phyloP scores from a whole-genome alignment of 257 asterid genomes.

The Nemophila menziesii region DNA sequence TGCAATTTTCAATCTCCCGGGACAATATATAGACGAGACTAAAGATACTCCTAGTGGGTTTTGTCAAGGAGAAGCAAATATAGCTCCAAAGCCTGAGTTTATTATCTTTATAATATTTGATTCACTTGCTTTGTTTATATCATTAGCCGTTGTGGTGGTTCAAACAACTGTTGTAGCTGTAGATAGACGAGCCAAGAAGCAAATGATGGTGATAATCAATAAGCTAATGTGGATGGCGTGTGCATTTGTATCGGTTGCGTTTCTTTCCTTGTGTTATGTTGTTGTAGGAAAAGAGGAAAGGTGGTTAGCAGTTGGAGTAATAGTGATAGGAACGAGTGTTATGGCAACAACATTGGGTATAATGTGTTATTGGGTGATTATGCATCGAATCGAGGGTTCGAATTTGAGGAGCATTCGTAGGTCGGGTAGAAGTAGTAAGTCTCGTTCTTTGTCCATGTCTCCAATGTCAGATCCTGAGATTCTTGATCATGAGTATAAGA shows the following conservation, averaged over 20 bases:
- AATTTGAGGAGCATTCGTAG: constrained; percentile 43
- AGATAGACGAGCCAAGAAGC: constrained; percentile 53
- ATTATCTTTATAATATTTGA: constrained; percentile 46
- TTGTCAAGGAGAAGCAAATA: constrained; percentile 50
- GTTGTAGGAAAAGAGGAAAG: constrained; percentile 43
- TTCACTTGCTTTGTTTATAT: constrained; percentile 65
- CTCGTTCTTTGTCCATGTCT: constrained; percentile 40
- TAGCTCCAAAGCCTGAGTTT: constrained; percentile 40
- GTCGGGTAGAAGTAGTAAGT: constrained; percentile 40
- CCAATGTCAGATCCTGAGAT: constrained; percentile 38
- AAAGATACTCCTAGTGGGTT: constrained; percentile 17
- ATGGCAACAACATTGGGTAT: constrained; percentile 62
- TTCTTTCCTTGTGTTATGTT: constrained; percentile 47
- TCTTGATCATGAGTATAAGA: constrained; percentile 37
- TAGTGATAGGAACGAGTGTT: constrained; percentile 43
- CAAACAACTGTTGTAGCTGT: constrained; percentile 69
- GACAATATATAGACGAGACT: constrained; percentile 39
- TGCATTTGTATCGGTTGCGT: constrained; percentile 43
- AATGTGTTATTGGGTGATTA: constrained; percentile 56
- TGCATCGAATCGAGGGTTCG: constrained; percentile 59
- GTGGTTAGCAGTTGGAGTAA: constrained; percentile 55
- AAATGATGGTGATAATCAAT: constrained; percentile 56
- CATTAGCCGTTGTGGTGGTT: constrained; percentile 71
- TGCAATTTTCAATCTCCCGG: constrained; percentile 63
- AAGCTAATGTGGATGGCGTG: constrained; percentile 88